Conservation (phyloP, 2,329 filamentous ascomycete species). For the Aspergillus carbonarius region DNA sequence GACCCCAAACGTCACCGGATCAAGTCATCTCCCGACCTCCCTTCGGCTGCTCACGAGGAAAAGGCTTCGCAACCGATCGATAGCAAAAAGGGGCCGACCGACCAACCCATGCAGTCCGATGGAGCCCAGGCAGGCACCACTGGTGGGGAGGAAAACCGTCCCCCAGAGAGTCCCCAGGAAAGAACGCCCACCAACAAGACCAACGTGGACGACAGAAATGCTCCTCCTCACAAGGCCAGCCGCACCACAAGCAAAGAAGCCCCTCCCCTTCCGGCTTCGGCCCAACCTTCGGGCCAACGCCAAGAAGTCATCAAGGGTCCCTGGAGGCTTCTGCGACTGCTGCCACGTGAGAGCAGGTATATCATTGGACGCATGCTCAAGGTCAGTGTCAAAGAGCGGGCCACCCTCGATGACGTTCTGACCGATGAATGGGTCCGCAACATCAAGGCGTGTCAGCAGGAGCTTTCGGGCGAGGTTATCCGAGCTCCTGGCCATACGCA, state of each 20-base stretch:
- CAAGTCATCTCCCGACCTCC: conserved; percentile 39
- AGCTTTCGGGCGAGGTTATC: conserved; percentile 70
- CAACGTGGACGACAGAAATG: conserved; percentile 16
- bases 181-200: conserved; percentile 23
- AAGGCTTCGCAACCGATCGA: conserved; percentile 21
- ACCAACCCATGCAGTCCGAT: conserved; percentile 11
- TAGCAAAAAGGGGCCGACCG: conserved; percentile 13
- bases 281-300: conserved; percentile 32
- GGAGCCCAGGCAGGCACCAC: conserved; percentile 20
- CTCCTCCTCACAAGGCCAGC: conserved; percentile 24
- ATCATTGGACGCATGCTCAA: conserved; percentile 93
- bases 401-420: conserved; percentile 81
- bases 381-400: conserved; percentile 77
- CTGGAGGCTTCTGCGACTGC: conserved; percentile 80
- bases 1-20: conserved; percentile 35
- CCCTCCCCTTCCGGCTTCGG: conserved; percentile 33
- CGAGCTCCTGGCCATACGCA: conserved; percentile 78
- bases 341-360: conserved; percentile 85
- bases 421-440: conserved; percentile 87
- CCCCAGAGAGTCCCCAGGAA: conserved; percentile 28
- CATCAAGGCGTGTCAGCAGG: conserved; percentile 77
- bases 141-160: conserved; percentile 26
- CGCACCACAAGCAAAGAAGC: conserved; percentile 43
- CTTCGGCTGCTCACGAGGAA: conserved; percentile 26
- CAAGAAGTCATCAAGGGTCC: conserved; percentile 87